Evolutionary conservation across 2,329 filamentous ascomycete genomes (phyloP).

Genomic region (Tolypocladium ovalisporum): DNA sequence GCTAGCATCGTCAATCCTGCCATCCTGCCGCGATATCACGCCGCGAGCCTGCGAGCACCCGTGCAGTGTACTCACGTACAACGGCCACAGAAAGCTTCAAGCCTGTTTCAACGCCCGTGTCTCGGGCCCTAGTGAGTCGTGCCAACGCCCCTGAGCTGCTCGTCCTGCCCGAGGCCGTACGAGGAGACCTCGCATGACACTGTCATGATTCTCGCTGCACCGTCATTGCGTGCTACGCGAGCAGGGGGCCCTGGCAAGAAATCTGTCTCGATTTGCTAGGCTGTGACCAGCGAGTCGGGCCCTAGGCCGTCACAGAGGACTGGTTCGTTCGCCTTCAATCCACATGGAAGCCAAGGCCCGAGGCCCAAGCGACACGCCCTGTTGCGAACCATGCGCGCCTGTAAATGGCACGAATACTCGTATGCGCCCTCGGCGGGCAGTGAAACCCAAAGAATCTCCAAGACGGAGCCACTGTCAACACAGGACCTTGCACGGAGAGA

Average conservation of each 20-base stretch:
- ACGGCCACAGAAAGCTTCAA: background rate
- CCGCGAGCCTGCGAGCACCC: background rate
- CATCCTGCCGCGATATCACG: conserved; percentile 9
- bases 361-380: background rate
- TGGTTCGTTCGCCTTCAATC: background rate
- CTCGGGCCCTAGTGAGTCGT: background rate
- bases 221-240: background rate
- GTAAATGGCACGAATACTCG: background rate
- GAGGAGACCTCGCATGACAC: background rate
- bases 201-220: background rate
- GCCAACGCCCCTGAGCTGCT: background rate
- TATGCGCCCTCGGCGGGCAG: background rate
- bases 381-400: background rate
- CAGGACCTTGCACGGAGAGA: background rate
- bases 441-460: background rate
- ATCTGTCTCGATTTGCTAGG: background rate
- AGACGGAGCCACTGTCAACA: background rate
- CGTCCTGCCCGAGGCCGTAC: background rate
- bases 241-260: background rate
- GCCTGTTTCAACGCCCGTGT: background rate
- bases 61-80: background rate
- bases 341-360: background rate
- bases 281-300: background rate
- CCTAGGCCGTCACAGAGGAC: background rate
- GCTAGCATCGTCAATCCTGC: conserved; percentile 7